Conservation (phyloP, 2,329 filamentous ascomycete genomes). For the Diplodia scrobiculata region DNA sequence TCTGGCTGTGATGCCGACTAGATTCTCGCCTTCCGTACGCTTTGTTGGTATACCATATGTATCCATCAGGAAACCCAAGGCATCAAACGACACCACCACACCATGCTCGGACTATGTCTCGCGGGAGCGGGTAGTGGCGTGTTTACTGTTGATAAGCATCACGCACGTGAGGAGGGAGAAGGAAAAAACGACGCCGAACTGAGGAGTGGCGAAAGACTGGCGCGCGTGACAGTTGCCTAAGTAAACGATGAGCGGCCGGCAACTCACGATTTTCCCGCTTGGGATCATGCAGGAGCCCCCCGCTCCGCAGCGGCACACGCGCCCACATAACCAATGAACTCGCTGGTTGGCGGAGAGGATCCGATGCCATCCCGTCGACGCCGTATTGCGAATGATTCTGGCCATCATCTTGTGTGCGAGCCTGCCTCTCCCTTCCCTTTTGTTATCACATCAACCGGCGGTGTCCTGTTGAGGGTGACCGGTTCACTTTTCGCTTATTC, state of each 20-base stretch:
- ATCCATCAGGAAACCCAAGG: too few species aligned
- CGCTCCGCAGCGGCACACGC: not conserved
- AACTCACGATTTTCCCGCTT: constrained; percentile 11
- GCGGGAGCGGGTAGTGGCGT: not conserved
- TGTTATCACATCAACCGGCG: not conserved
- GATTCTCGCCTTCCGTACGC: too few species aligned
- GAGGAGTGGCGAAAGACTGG: not conserved
- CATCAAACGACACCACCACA: not conserved
- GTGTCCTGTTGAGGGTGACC: constrained; percentile 11
- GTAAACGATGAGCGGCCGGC: not conserved
- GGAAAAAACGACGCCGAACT: not conserved
- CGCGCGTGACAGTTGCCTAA: not conserved
- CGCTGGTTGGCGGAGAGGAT: constrained; percentile 5
- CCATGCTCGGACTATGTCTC: not conserved
- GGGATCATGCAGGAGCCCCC: constrained; percentile 5
- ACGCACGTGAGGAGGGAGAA: not conserved
- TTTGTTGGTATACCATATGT: too few species aligned
- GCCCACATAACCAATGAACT: not conserved
- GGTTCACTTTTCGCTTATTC: not conserved
- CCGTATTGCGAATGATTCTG: not conserved
- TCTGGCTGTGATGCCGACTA: too few species aligned
- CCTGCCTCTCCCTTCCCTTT: not conserved
- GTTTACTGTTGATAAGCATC: not conserved
- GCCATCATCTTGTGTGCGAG: not conserved
- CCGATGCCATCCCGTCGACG: not conserved